Evolutionary conservation across 306 rosid species (phyloP), one percentile per base, ranked within the genome.

Genomic region (Sicyos edulis): DNA sequence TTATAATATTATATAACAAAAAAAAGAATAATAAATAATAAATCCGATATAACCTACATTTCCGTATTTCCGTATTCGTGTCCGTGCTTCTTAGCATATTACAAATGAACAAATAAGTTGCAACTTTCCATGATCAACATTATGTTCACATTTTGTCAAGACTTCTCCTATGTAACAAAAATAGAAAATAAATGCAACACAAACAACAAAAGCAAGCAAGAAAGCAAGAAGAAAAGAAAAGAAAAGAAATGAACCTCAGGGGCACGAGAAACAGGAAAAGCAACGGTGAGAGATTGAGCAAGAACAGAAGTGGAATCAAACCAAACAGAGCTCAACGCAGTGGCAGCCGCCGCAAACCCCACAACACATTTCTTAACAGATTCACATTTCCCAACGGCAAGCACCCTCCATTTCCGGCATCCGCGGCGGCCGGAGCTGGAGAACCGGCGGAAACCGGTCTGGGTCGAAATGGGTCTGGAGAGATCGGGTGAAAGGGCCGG

Each of bases 221-320:
- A 45, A n/a, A n/a, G n/a, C n/a, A n/a, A n/a, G n/a, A n/a, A 56
- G 29, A 49, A 21, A 42, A 11, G 53, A 12, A 53, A 55, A 59
- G 37, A 0, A 32, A 32, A 32, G 16, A 21, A 32, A 11, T 55
- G 60, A 76, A 93, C 98, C 92, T 93, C 96, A 22, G 82, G 92
- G 51, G 93, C 90, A 10, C 97, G 95, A 22, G 98, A 93, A 75
- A 85, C 92, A 3, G 98, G 98, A 74, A 93, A 93, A 72, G 97
- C 97, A 16, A 93, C 90, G 4, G 98, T 90, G 37, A 93, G 93
- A 10, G 98, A 93, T 83, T 93, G 96, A 3, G 97, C 89, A 1
- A 87, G 75, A 73, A 88, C 87, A 32, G 37, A 32, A 1, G 91
- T 88, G 20, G 92, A 73, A 29, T 85, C 78, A 15, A 81, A 80